Evolutionary conservation across 345 rosid genomes (phyloP).

Genomic region (Lenwebbia sp.): DNA sequence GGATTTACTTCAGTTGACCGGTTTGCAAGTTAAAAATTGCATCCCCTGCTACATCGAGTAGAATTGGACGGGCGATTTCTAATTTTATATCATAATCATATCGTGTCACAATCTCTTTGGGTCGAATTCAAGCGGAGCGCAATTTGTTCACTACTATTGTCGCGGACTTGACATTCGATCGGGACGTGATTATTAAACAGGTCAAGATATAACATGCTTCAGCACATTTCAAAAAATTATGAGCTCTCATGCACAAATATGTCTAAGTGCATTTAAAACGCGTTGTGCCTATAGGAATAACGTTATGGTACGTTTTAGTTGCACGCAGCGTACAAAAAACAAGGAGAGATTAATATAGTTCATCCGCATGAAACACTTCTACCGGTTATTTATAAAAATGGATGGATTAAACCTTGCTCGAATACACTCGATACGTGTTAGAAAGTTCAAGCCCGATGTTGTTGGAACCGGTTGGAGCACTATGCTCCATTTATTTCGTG

Average conservation of each 20-base stretch:
- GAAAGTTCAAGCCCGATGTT: neutral
- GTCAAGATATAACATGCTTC: neutral
- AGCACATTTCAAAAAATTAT: neutral
- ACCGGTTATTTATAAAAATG: neutral
- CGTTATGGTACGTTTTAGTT: neutral
- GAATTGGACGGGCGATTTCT: neutral
- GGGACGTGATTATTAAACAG: neutral
- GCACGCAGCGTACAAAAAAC: fast-evolving
- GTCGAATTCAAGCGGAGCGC: neutral
- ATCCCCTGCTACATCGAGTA: neutral
- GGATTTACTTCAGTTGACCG: neutral
- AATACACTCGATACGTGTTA: fast-evolving
- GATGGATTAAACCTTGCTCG: neutral
- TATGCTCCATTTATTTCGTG: fast-evolving
- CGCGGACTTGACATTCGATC: neutral
- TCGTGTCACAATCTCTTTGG: neutral
- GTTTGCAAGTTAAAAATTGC: neutral
- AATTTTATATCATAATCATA: neutral
- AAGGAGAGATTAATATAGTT: neutral
- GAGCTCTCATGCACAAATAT: neutral
- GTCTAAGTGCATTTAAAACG: neutral
- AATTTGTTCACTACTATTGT: neutral
- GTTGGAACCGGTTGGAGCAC: neutral
- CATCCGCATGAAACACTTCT: neutral
- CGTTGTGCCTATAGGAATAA: neutral